Percentiles rank a stretch among this genome's conserved stretches.
These are phyloP conservation scores for Hippophae rhamnoides DNA, from an alignment of 306 rosid genomes.

Conservation along the genomic window DNA sequence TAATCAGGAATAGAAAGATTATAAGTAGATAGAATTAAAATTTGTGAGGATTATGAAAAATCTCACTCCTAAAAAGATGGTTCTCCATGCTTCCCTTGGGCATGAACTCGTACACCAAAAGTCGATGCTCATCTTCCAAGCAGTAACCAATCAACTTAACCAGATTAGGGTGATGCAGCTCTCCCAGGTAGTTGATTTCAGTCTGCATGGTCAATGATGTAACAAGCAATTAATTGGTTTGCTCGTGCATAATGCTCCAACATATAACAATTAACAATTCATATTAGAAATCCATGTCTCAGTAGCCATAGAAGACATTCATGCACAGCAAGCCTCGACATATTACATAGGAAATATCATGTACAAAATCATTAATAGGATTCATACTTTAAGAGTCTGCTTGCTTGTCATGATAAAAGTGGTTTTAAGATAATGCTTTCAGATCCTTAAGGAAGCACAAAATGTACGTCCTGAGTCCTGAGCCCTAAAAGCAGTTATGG, in stretches of 20 bases:
- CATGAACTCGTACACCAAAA: conserved; percentile 88
- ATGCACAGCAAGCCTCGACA: too few species aligned
- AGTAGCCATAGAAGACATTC: too few species aligned
- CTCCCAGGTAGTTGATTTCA: conserved; percentile 93
- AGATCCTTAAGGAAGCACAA: too few species aligned
- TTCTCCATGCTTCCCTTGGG: conserved; percentile 94
- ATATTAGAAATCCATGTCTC: not conserved
- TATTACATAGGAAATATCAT: too few species aligned
- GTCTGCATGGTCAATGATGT: conserved; percentile 37
- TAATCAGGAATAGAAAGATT: not conserved
- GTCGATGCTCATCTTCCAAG: conserved; percentile 86
- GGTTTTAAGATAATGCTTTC: too few species aligned
- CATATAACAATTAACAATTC: conserved; percentile 8
- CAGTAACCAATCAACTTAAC: conserved; percentile 90
- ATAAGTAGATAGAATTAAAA: not conserved
- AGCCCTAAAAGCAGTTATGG: too few species aligned
- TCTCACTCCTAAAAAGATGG: conserved; percentile 89
- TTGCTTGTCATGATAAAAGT: too few species aligned
- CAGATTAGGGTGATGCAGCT: conserved; percentile 80
- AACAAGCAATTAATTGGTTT: conserved; percentile 15
- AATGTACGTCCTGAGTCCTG: too few species aligned
- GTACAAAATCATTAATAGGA: too few species aligned
- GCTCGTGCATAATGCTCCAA: not conserved
- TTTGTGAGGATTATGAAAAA: conserved; percentile 4
- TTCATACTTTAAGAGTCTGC: too few species aligned